phyloP scores from a whole-genome alignment of 1,284 basidiomycete genomes.

The Lentinus polychrous region DNA sequence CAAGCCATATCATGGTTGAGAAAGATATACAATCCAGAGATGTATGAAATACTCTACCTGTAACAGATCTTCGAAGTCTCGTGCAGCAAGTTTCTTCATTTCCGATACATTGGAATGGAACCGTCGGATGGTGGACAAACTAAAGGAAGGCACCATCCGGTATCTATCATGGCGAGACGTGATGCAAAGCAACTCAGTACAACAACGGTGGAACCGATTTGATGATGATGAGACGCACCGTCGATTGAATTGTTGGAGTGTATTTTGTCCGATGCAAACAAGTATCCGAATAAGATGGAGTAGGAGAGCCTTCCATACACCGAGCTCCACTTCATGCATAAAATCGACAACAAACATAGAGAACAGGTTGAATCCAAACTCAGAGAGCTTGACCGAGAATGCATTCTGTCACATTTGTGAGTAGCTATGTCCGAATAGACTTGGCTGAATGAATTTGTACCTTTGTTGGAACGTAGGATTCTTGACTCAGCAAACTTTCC shows the following conservation, averaged over 20 bases:
- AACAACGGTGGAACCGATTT: too few species aligned
- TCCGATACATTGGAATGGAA: slow-evolving; percentile 18
- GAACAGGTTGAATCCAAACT: slow-evolving; percentile 12
- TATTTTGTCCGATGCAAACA: slow-evolving; percentile 11
- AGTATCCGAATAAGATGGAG: slow-evolving; percentile 20
- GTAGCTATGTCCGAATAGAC: neutral
- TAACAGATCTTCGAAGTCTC: slow-evolving; percentile 23
- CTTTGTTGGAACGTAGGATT: neutral
- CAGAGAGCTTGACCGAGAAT: slow-evolving; percentile 19
- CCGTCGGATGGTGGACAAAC: slow-evolving; percentile 16
- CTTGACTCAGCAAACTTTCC: neutral
- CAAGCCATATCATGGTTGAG: neutral
- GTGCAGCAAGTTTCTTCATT: slow-evolving; percentile 24
- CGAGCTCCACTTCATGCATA: slow-evolving; percentile 23
- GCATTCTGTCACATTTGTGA: slow-evolving; percentile 24
- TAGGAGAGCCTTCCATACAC: slow-evolving; percentile 20
- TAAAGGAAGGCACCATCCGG: slow-evolving; percentile 18
- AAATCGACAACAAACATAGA: slow-evolving; percentile 19
- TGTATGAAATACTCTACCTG: slow-evolving; percentile 4
- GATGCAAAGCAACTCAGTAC: too few species aligned
- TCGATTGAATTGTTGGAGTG: neutral
- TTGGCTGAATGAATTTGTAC: neutral
- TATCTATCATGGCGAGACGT: slow-evolving; percentile 10
- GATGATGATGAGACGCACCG: neutral
- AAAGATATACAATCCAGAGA: neutral